Base-by-base conservation (phyloP, 2,329 filamentous ascomycete genomes). In the Tolypocladium inflatum region DNA sequence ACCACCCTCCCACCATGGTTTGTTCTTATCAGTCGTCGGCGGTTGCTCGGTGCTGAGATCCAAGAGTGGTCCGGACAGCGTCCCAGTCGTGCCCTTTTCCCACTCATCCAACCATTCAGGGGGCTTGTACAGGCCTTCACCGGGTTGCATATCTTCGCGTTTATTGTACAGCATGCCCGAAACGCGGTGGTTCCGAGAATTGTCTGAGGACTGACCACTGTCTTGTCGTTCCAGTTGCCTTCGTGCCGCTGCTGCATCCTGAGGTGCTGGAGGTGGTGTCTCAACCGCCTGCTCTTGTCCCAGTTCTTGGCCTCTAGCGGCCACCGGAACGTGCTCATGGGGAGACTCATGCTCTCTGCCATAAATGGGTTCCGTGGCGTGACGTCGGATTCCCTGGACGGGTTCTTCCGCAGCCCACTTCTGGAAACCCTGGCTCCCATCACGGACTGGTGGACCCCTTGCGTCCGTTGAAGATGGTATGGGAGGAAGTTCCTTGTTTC, bases 1-100 rank as follows among this genome's bases (percentile, higher is more conserved):
- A 37, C 73, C 77, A 56, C 78, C 78, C 68, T 95, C 91, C 90
- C 91, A 94, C 90, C 90, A 95, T 2, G 89, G 76, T 63, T 81
- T 80, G 61, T 77, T 77, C 61, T 76, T 80, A 48, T 85, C 82
- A 37, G 66, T 64, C 41, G 71, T 67, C 0, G 65, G 58, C 9
- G 64, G 61, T 3, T 72, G 67, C 8, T 74, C 70, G 10, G 75
- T 71, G 58, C 78, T 76, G 38, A 89, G 78, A 59, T 89, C 83
- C 37, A 90, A 78, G 55, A 89, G 72, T 1, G 76, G 69, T 2
- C 81, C 80, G 0, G 78, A 76, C 4, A 91, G 73, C 9, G 79
- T 80, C 39, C 86, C 87, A 39, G 86, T 78, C 0, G 81, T 83
- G 9, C 80, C 86, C 65, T 84, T 85, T 67, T 82, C 86, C 88